Evolutionary conservation across 257 asterid genomes (phyloP), one percentile per base, ranked within the genome.

Genomic region (Pogostemon cablin): DNA sequence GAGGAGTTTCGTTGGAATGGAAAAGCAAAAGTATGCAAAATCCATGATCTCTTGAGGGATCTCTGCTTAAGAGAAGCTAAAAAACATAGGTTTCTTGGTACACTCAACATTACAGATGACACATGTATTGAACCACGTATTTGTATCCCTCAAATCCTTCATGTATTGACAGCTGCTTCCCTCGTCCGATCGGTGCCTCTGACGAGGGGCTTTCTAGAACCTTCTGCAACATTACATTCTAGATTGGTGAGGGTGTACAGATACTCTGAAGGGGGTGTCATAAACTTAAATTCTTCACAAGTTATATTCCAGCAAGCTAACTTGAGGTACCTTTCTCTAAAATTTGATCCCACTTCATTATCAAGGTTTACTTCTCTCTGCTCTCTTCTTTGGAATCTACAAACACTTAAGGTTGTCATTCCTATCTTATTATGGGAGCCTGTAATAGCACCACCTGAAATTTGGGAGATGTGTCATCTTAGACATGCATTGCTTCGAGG

Each of bases 21-120:
- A n/a, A 25, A 63, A 17, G 39, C 52, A 52, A 72, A 49, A 12
- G 0, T 11, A 4, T 61, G 69, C 52, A 37, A 20, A 6, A 17
- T 72, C 5, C 70, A 72, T 50, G 76, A 62, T 54, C 55, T 62
- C 20, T 10, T 62, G 20, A 62, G 71, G 46, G 64, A 50, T 8
- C 15, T 62, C 2, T 62, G 71, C 64, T 35, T 63, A 15, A 60
- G 66, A 60, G 66, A 60, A 60, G 66, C 49, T 6, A 5, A 39
- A 12, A 60, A 40, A n/a, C 35, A n/a, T 6, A 38, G 66, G 20
- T 39, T 60, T 40, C 42, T 38, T 39, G 0, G 34, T 4, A n/a
- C 15, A 12, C 32, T 39, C 6, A 3, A 12, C 8, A 3, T 11
- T 40, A 10, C 66, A 38, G 6, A 39, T 3, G 44, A 35, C 63